Percentiles rank a stretch among this genome's conserved stretches.
Evolutionary conservation across 2,329 filamentous ascomycete species (phyloP).

Genomic region (Teratosphaeria nubilosa): DNA sequence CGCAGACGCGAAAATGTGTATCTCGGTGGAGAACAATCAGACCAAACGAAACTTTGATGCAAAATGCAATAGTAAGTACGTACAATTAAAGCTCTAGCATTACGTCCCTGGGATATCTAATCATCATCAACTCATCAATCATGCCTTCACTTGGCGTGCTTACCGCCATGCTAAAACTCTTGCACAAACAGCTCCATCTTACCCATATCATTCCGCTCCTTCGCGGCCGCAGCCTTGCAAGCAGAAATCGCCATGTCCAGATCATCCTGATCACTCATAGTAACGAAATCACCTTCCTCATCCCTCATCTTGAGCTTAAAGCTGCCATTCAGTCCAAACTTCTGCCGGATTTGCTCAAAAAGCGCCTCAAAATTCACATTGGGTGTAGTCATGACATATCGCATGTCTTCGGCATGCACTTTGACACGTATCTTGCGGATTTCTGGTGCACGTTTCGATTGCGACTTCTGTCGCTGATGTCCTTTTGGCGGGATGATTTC

Average conservation of each 20-base stretch:
- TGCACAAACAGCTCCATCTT: slow-evolving; percentile 71
- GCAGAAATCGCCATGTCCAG: slow-evolving; percentile 73
- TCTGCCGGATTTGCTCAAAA: slow-evolving; percentile 68
- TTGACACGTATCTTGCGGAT: slow-evolving; percentile 77
- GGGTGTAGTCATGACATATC: slow-evolving; percentile 78
- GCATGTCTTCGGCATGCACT: slow-evolving; percentile 80
- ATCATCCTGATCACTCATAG: slow-evolving; percentile 93
- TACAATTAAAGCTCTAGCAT: background rate
- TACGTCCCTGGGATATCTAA: background rate
- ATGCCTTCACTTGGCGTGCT: background rate
- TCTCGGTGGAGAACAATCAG: no score
- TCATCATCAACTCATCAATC: background rate
- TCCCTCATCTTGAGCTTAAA: slow-evolving; percentile 87
- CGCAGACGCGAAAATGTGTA: no score
- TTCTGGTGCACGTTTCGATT: slow-evolving; percentile 45
- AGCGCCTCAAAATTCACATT: slow-evolving; percentile 68
- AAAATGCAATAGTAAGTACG: background rate
- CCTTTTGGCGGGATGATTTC: slow-evolving; percentile 41
- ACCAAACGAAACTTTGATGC: background rate
- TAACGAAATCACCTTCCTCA: slow-evolving; percentile 91
- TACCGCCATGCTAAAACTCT: slow-evolving; percentile 9
- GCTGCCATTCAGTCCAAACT: slow-evolving; percentile 62
- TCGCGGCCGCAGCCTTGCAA: slow-evolving; percentile 49
- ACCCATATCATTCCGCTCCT: slow-evolving; percentile 71
- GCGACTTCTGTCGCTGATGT: slow-evolving; percentile 40